Base-by-base conservation (phyloP, 2,329 filamentous ascomycete genomes). In the Penicillium sp. region DNA sequence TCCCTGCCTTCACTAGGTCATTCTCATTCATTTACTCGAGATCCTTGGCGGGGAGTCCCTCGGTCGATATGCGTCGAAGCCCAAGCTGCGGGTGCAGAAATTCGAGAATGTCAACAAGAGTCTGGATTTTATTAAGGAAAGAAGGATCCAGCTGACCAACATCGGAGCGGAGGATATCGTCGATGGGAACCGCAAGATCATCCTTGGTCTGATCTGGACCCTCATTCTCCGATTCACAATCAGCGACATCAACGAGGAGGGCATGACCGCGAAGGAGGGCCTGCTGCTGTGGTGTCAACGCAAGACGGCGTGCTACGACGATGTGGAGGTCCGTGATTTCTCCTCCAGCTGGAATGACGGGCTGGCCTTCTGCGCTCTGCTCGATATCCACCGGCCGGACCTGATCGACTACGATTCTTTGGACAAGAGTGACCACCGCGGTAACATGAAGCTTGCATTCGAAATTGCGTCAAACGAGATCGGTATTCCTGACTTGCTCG, bases 71-170 rank as follows among this genome's bases (percentile, higher is more conserved):
- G 94, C 94, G 57, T 89, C 92, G 48, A 95, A 92, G 66, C 94
- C 94, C 35, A 96, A 96, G 76, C 81, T 99, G 62, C 90, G 94
- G 51, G 94, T 99, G 46, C 94, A 99, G 76, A 87, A 86, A 63
- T 99, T 97, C 74, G 94, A 99, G 73, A 99, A 99, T 81, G 92
- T 94, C 72, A 97, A 97, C 77, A 87, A 92, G 63, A 90, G 90
- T 44, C 85, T 99, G 56, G 87, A 96, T 73, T 99, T 94, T 66
- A 91, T 99, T 76, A 95, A 89, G 69, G 86, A 84, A 51, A 81
- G 91, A 63, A 87, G 90, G 18, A 97, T 99, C 58, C 92, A 96
- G 71, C 90, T 99, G 87, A 96, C 91, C 61, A 99, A 99, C 64
- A 97, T 97, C 66, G 94, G 94, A 47, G 94, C 94, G 7, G 94